Evolutionary conservation across 352 stramenopile genomes (phyloP).

Genomic region (Globisporangium heterothallicum): DNA sequence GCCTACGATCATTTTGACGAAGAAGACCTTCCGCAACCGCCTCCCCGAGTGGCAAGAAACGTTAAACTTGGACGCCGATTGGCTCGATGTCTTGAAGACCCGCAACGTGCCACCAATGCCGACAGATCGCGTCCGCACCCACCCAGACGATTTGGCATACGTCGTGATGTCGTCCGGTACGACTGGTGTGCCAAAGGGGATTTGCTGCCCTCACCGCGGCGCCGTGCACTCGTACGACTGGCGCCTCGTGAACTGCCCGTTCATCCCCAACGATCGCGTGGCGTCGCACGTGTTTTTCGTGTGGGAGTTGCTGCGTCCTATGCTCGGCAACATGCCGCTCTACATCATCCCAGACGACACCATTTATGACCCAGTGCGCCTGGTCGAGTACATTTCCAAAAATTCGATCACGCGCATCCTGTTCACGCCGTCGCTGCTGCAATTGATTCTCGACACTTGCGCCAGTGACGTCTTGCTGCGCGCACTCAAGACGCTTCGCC

Average conservation of each 20-base stretch:
- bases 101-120: slow-evolving; percentile 44
- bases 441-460: slow-evolving; percentile 82
- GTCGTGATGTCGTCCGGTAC: slow-evolving; percentile 92
- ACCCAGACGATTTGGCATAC: slow-evolving; percentile 88
- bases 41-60: slow-evolving; percentile 63
- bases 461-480: slow-evolving; percentile 39
- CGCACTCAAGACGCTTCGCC: slow-evolving; percentile 67
- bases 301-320: slow-evolving; percentile 89
- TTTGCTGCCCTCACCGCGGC: slow-evolving; percentile 90
- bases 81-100: slow-evolving; percentile 24
- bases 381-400: slow-evolving; percentile 73
- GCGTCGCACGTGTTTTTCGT: slow-evolving; percentile 95
- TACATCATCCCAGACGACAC: slow-evolving; percentile 90
- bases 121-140: slow-evolving; percentile 42
- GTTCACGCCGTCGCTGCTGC: slow-evolving; percentile 90
- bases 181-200: slow-evolving; percentile 90
- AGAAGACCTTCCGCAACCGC: slow-evolving; percentile 57
- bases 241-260: slow-evolving; percentile 73
- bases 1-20: slow-evolving; percentile 85
- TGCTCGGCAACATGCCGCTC: slow-evolving; percentile 86
- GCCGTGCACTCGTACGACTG: slow-evolving; percentile 91
- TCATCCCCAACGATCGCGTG: slow-evolving; percentile 70
- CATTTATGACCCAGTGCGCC: slow-evolving; percentile 86
- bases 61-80: slow-evolving; percentile 62
- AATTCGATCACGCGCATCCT: slow-evolving; percentile 88